phyloP scores from a whole-genome alignment of 2,329 filamentous ascomycete genomes.

The Harringtonia aguacate region DNA sequence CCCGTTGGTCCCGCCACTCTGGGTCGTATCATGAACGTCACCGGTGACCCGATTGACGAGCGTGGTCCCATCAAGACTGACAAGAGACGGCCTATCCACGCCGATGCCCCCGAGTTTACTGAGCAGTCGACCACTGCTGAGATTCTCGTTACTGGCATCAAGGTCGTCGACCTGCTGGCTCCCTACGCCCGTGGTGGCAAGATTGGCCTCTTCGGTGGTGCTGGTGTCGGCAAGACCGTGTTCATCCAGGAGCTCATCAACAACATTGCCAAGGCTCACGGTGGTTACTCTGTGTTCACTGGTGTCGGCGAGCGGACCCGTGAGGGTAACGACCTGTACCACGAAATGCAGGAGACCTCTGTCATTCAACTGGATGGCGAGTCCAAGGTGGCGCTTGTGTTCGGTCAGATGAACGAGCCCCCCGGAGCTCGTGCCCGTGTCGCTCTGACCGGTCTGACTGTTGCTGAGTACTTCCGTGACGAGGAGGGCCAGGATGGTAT shows the following conservation, averaged over 20 bases:
- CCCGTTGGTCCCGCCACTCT: slow-evolving; percentile 89
- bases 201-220: slow-evolving; percentile 99
- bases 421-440: slow-evolving; percentile 99
- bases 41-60: slow-evolving; percentile 99
- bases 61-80: slow-evolving; percentile 93
- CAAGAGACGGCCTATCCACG: slow-evolving; percentile 85
- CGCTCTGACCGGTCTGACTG: slow-evolving; percentile 78
- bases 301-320: slow-evolving; percentile 99
- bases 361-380: slow-evolving; percentile 99
- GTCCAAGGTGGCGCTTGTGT: slow-evolving; percentile 98
- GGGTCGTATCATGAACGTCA: slow-evolving; percentile 99
- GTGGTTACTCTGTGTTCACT: slow-evolving; percentile 99
- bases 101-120: slow-evolving; percentile 81
- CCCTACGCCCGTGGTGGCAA: slow-evolving; percentile 99
- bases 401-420: slow-evolving; percentile 99
- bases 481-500: slow-evolving; percentile 74
- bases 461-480: slow-evolving; percentile 76
- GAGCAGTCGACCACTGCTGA: slow-evolving; percentile 96
- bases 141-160: slow-evolving; percentile 98
- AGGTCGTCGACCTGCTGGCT: slow-evolving; percentile 98
- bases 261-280: slow-evolving; percentile 99
- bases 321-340: slow-evolving; percentile 99
- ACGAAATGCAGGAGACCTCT: slow-evolving; percentile 99
- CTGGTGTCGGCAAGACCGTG: slow-evolving; percentile 99
- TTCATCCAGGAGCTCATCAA: slow-evolving; percentile 99